These are phyloP conservation scores for Nicotiana noctiflora DNA, from an alignment of 257 asterid genomes.

Conservation along the genomic window DNA sequence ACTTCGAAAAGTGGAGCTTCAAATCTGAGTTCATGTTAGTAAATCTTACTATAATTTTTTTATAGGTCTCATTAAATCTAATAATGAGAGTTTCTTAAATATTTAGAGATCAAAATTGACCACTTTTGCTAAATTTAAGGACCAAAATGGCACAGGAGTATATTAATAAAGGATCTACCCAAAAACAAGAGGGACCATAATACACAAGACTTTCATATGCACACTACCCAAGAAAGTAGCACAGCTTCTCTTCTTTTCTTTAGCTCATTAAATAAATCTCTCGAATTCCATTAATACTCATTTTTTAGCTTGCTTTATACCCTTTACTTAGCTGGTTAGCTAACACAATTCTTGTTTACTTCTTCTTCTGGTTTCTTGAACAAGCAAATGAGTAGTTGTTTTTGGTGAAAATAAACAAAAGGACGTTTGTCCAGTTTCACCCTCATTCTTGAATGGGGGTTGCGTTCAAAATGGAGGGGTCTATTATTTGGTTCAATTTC, in stretches of 20 bases:
- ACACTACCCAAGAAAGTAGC: background rate
- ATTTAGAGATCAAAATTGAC: too few species aligned
- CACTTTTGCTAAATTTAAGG: too few species aligned
- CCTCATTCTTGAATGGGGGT: background rate
- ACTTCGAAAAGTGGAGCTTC: too few species aligned
- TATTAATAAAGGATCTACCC: too few species aligned
- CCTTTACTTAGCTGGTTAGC: background rate
- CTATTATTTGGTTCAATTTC: constrained; percentile 23
- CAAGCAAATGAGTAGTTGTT: background rate
- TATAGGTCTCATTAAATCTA: too few species aligned
- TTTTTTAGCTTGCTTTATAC: background rate
- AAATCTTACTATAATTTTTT: too few species aligned
- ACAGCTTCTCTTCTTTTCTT: background rate
- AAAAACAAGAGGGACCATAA: too few species aligned
- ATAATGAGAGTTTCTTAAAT: too few species aligned
- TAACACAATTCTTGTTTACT: background rate
- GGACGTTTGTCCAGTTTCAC: background rate
- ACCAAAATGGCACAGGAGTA: too few species aligned
- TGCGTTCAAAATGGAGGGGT: constrained; percentile 36
- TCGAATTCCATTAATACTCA: background rate
- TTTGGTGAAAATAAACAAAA: background rate
- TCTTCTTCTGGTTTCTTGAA: background rate
- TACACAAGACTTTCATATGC: background rate
- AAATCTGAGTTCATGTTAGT: too few species aligned
- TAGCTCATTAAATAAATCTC: background rate